These are phyloP conservation scores for Solanum sejunctum DNA, from an alignment of 257 asterid genomes.

Conservation along the genomic window DNA sequence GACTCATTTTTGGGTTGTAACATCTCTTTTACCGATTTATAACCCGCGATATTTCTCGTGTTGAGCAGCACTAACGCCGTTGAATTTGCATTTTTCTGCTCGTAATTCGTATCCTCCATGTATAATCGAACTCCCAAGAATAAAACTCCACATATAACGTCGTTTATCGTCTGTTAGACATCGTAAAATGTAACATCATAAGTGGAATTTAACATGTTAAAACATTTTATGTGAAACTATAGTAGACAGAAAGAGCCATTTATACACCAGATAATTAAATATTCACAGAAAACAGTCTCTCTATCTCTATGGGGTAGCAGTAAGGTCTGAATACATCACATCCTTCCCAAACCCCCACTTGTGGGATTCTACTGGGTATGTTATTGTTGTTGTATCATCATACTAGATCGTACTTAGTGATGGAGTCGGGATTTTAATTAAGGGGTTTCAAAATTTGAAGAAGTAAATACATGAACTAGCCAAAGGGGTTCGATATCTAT, in stretches of 20 bases:
- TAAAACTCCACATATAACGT: constrained; percentile 60
- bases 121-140: constrained; percentile 57
- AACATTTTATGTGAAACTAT: no score
- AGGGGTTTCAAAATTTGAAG: no score
- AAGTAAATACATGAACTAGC: no score
- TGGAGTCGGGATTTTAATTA: no score
- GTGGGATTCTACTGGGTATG: no score
- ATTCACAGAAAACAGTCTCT: no score
- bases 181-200: background rate
- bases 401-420: background rate
- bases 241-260: no score
- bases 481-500: no score
- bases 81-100: constrained; percentile 19
- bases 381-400: no score
- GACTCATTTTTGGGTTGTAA: constrained; percentile 35
- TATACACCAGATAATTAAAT: background rate
- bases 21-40: constrained; percentile 66
- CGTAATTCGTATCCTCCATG: constrained; percentile 33
- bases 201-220: background rate
- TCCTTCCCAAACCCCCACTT: no score
- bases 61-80: constrained; percentile 69
- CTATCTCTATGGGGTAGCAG: no score
- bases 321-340: no score
- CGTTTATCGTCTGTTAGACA: constrained; percentile 49
- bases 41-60: constrained; percentile 63